Conservation (phyloP, 2,329 filamentous ascomycete genomes). For the Aspergillus sojae region DNA sequence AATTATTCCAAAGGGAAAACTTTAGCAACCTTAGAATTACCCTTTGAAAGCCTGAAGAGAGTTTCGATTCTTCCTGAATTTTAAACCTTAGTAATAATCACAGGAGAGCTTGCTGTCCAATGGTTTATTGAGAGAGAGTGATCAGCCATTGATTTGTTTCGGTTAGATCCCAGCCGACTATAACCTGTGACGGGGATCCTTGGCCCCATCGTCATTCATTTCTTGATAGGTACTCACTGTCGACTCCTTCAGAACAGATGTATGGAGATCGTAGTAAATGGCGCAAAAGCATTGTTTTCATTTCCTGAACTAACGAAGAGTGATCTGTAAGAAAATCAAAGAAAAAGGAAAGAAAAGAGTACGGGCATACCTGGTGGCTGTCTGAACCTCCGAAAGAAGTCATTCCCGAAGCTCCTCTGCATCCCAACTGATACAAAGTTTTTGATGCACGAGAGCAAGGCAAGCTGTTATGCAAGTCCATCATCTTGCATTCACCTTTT, state of each 20-base stretch:
- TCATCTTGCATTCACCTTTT: conserved; percentile 8
- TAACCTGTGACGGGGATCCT: conserved; percentile 19
- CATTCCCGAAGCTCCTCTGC: conserved; percentile 9
- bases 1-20: conserved; percentile 15
- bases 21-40: conserved; percentile 2
- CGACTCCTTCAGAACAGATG: background rate
- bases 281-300: background rate
- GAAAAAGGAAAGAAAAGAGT: background rate
- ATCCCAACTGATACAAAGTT: background rate
- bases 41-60: conserved; percentile 5
- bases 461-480: conserved; percentile 9
- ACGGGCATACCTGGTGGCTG: conserved; percentile 4
- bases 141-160: conserved; percentile 20
- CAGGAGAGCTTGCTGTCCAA: conserved; percentile 13
- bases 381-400: conserved; percentile 7
- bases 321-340: background rate
- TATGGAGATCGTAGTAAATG: background rate
- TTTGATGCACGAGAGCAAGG: conserved; percentile 12
- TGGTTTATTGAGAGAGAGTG: conserved; percentile 7
- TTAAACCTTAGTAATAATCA: conserved; percentile 7
- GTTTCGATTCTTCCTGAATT: conserved; percentile 5
- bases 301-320: background rate
- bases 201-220: background rate
- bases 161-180: conserved; percentile 19
- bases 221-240: background rate